phyloP scores from a whole-genome alignment of 148 eudicot species.

The Vaccinium darrowii region DNA sequence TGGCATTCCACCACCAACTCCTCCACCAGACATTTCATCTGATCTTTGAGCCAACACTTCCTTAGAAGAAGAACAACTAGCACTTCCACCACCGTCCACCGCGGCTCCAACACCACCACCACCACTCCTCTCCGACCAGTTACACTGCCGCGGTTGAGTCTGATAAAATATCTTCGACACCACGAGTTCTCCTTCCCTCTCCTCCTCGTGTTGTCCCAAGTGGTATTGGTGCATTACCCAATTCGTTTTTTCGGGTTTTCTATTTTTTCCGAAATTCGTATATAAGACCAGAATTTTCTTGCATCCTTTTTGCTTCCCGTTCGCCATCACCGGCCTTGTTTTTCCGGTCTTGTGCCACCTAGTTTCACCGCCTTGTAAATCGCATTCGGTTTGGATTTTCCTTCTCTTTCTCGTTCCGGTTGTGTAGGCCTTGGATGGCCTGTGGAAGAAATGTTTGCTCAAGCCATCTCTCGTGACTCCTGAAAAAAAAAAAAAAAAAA shows the following conservation, averaged over 20 bases:
- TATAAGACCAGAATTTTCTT: slow-evolving; percentile 88
- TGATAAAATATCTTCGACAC: slow-evolving; percentile 96
- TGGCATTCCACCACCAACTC: slow-evolving; percentile 36
- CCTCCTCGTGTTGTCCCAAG: slow-evolving; percentile 87
- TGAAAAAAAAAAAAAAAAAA: neutral
- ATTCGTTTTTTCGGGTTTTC: slow-evolving; percentile 91
- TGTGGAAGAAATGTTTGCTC: slow-evolving; percentile 93
- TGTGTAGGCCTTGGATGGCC: slow-evolving; percentile 97
- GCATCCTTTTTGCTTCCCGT: slow-evolving; percentile 89
- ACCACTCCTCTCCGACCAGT: slow-evolving; percentile 45
- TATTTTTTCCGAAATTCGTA: slow-evolving; percentile 85
- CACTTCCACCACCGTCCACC: slow-evolving; percentile 49
- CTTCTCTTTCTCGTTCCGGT: slow-evolving; percentile 92
- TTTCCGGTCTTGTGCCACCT: slow-evolving; percentile 99
- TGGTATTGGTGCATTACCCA: slow-evolving; percentile 99
- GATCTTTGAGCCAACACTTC: slow-evolving; percentile 36
- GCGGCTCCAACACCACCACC: slow-evolving; percentile 24
- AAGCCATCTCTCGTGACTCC: slow-evolving; percentile 97
- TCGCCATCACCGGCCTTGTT: slow-evolving; percentile 84
- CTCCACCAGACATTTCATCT: slow-evolving; percentile 48
- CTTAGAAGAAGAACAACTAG: slow-evolving; percentile 57
- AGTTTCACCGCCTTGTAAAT: slow-evolving; percentile 90
- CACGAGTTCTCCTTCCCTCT: slow-evolving; percentile 88
- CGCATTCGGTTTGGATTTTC: slow-evolving; percentile 93
- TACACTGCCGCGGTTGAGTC: slow-evolving; percentile 89